Evolutionary conservation across 176 grass and related monocot genomes (phyloP).

Genomic region (Microstegium vimineum): DNA sequence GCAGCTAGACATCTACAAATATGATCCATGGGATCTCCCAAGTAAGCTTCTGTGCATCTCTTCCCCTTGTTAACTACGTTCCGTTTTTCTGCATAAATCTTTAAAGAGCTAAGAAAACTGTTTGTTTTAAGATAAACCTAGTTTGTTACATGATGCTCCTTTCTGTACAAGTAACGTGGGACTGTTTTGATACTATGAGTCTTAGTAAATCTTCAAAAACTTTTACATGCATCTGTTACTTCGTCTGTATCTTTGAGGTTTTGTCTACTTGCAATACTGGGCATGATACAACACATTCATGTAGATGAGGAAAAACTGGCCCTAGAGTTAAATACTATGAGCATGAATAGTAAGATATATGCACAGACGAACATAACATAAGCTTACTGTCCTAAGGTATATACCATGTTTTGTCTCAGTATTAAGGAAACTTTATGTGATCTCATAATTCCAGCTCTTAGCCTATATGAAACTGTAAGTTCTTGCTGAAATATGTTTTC

Average conservation of each 20-base stretch:
- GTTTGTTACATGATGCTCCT: background rate
- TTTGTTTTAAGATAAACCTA: constrained; percentile 8
- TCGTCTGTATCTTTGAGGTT: constrained; percentile 13
- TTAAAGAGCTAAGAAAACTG: constrained; percentile 1
- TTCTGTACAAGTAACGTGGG: background rate
- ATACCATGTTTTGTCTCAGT: background rate
- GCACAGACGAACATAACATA: background rate
- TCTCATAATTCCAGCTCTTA: background rate
- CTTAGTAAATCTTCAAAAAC: background rate
- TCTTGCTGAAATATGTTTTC: background rate
- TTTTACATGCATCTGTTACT: constrained; percentile 16
- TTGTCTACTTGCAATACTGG: background rate
- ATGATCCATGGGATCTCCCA: constrained; percentile 99
- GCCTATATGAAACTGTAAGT: background rate
- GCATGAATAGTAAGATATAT: background rate
- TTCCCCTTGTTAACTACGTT: background rate
- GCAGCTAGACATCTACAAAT: constrained; percentile 99
- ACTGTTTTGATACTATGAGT: background rate
- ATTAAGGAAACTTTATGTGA: constrained; percentile 14
- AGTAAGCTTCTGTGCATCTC: constrained; percentile 59
- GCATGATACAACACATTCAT: background rate
- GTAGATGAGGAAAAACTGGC: background rate
- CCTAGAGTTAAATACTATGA: background rate
- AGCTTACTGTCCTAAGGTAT: background rate
- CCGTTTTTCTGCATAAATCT: background rate